phyloP scores from a whole-genome alignment of 108 stramenopile species.

The Skeletonema costatum region DNA sequence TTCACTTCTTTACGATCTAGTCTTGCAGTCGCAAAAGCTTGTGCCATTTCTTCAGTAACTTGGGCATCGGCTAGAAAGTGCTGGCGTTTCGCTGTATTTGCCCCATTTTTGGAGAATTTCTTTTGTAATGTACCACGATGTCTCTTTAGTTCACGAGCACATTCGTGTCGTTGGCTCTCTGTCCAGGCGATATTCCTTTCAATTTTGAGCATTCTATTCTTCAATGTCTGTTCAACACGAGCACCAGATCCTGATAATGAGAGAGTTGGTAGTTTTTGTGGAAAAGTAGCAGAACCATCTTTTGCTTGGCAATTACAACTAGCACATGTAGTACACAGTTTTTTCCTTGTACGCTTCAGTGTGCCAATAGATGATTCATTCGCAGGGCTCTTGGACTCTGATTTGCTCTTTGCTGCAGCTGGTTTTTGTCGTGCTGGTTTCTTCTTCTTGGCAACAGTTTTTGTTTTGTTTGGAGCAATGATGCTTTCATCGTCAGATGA shows the following conservation, averaged over 20 bases:
- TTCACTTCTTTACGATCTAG: conserved; percentile 7
- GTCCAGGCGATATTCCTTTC: conserved; percentile 36
- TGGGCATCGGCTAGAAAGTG: conserved; percentile 37
- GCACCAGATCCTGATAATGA: conserved; percentile 33
- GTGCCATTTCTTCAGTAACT: conserved; percentile 15
- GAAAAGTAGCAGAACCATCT: conserved; percentile 15
- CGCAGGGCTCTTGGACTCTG: background rate
- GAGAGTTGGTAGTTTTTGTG: conserved; percentile 11
- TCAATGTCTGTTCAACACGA: conserved; percentile 34
- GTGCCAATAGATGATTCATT: background rate
- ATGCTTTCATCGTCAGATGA: background rate
- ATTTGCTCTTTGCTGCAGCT: background rate
- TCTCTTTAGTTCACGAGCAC: conserved; percentile 32
- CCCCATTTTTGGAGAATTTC: conserved; percentile 11
- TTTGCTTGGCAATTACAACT: conserved; percentile 25
- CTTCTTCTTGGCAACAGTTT: background rate
- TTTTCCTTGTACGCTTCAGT: background rate
- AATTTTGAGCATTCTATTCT: conserved; percentile 31
- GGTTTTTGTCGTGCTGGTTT: background rate
- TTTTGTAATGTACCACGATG: conserved; percentile 32
- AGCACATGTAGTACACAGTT: conserved; percentile 33
- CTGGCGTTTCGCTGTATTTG: conserved; percentile 1
- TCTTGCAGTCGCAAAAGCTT: background rate
- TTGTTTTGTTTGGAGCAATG: background rate
- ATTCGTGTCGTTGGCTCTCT: conserved; percentile 23